A percentile compares a stretch with the other conserved stretches of the same genome.
phyloP scores from a whole-genome alignment of 2,329 filamentous ascomycete species.

The Aureobasidium musti region DNA sequence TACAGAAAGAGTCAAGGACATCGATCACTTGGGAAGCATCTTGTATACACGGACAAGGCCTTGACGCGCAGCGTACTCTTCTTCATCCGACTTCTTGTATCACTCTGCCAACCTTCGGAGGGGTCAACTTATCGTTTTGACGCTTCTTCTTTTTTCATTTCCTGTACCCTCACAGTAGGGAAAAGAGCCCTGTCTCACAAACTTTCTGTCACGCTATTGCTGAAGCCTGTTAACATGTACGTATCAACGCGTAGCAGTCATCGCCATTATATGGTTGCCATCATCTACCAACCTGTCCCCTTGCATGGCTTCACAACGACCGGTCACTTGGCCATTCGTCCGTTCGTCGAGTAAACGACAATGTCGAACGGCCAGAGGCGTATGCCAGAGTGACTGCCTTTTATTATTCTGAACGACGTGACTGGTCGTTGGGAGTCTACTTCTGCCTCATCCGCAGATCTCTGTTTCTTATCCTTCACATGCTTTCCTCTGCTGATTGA shows the following conservation, averaged over 20 bases:
- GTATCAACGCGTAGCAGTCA: conserved; percentile 26
- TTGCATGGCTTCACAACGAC: conserved; percentile 5
- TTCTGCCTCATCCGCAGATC: background rate
- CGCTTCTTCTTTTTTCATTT: conserved; percentile 24
- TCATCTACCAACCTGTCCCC: background rate
- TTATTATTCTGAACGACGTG: background rate
- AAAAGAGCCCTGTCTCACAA: conserved; percentile 9
- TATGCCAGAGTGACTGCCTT: background rate
- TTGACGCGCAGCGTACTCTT: background rate
- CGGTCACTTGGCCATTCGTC: background rate
- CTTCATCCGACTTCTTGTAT: conserved; percentile 19
- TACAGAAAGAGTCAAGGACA: conserved; percentile 1
- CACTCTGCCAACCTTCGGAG: conserved; percentile 8
- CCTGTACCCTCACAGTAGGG: conserved; percentile 11
- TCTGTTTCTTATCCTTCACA: background rate
- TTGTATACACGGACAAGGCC: conserved; percentile 10
- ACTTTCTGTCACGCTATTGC: conserved; percentile 16
- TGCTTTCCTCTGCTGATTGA: background rate
- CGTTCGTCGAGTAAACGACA: background rate
- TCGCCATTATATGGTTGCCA: conserved; percentile 11
- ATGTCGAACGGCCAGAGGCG: background rate
- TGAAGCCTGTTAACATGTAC: conserved; percentile 27
- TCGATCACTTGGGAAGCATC: conserved; percentile 24
- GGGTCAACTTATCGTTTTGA: conserved; percentile 17
- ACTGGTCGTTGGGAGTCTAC: conserved; percentile 12